Base-by-base conservation (phyloP, 441 rosid genomes). In the Adansonia grandidieri region DNA sequence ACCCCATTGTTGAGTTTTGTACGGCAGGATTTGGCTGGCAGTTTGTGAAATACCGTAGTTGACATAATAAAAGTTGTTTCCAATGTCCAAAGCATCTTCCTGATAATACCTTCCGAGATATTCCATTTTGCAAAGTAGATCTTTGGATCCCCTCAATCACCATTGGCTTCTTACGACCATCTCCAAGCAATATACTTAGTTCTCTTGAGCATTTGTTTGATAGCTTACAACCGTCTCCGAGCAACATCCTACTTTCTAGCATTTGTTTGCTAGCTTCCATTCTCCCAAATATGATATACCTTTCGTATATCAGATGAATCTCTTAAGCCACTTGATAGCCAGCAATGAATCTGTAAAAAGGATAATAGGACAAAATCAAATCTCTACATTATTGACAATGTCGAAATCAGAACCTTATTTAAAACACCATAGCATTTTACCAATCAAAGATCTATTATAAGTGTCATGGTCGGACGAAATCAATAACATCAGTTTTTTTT, bases 351-450 rank as follows among this genome's bases (percentile, higher is more conserved):
- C 10, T 58, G 63, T 19, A 20, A 8, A n/a, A 56, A 9, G 24
- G 3, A n/a, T n/a, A 42, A 48, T 56, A 57, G 77, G 20, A 71
- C 0, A 40, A 50, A 74, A 37, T 11, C 82, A 20, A 47, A 79
- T n/a, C 70, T 73, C 71, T 54, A 66, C 44, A 1, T 6, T 73
- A 77, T 71, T 42, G 78, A 65, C 75, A 74, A 45, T 50, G 77
- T 15, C 28, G 28, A 64, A 64, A 50, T 44, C 11, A 20, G 14
- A 74, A 24, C 75, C 63, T 14, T 45, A 57, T 71, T 42, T 32
- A 60, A 70, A 42, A 42, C 17, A 3, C 28, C 66, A 48, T 17
- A 19, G 22, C 67, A 48, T 64, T n/a, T 32, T 40, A 74, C 42
- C 37, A 61, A 28, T 32, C 48, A 60, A 6, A 37, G 40, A 67